Base-by-base conservation (phyloP, 306 rosid genomes). In the Dalbergia oliveri region DNA sequence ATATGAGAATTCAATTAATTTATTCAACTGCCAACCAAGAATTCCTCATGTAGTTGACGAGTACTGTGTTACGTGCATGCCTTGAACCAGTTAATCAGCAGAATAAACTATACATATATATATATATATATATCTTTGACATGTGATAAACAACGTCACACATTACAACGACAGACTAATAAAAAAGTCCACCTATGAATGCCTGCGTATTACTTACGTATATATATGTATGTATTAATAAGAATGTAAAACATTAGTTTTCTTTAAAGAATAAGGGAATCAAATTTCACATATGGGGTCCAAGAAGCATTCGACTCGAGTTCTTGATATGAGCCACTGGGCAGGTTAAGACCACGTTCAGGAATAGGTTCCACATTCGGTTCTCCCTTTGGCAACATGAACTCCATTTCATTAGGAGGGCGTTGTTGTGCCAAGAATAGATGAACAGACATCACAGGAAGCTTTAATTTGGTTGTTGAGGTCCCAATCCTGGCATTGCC, bases 301-400 rank as follows among this genome's bases (percentile, higher is more conserved):
- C 98, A 81, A 92, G 97, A 14, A 97, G 97, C 88, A 89, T 96
- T 87, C 97, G 90, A 81, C 84, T 88, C 97, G 6, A 91, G 65
- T 72, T 87, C 94, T 77, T 94, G 98, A 82, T 92, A 94, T 43
- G 93, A 88, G 23, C 89, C 96, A 88, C 72, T 89, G 21, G 86
- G 83, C 72, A 91, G 65, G 84, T 88, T 94, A 83, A 87, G 82
- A 60, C 83, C 89, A 45, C 84, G 82, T 16, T 89, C 92, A 35
- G 94, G 89, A 66, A 84, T 78, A 35, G 87, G 85, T 82, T 92
- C 97, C 74, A 81, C 85, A 79, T 90, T 94, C 69, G 94, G 89
- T 78, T 94, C 98, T 84, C 96, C 97, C 87, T 92, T 94, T 45
- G 97, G 96, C 23, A 90, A 72, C 88, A 94, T 70, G 85, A 88